Evolutionary conservation across 2,329 filamentous ascomycete genomes (phyloP), one percentile per base, ranked within the genome.

Genomic region (Fusarium luffae): DNA sequence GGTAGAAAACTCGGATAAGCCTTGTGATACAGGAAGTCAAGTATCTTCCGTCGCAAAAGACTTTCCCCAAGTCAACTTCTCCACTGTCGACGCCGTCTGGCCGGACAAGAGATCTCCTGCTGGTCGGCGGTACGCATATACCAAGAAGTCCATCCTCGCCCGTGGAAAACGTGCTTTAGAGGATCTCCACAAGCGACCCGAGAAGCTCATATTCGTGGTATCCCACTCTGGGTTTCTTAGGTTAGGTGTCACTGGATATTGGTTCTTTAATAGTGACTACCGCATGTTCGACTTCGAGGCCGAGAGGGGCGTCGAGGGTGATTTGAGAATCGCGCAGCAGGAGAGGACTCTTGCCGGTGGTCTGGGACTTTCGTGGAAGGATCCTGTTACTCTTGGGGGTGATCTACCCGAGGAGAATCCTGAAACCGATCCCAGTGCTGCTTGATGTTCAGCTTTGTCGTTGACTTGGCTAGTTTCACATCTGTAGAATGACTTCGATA

Each of bases 181-280:
- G 32, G 80, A 82, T 27, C 80, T 92, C 25, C 81, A 85, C 64
- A 69, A 72, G 14, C 82, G 89, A 1, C 84, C 85, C 0, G 89
- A 92, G 77, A 87, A 87, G 70, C 82, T 89, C 54, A 83, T 92
- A 56, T 82, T 89, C 12, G 89, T 92, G 0, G 88, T 92, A 6
- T 87, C 86, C 3, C 89, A 92, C 78, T 88, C 89, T 3, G 88
- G 85, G 0, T 92, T 91, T 75, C 71, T 92, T 66, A 80, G 89
- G n/a, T 76, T 82, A 5, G 87, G 84, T 11, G 84, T 91, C 10
- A 84, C 82, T 11, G 85, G 88, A 3, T 81, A 80, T 68, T 86
- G 81, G 80, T 89, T 82, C 72, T 86, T 85, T 75, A 91, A 91
- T 66, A 86, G 85, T 13, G 89, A 92, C 72, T 92, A 88, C 76